Percentiles rank a stretch among this genome's conserved stretches.
phyloP scores from a whole-genome alignment of 192 early-diverging fungal species.

The Coemansia reversa region DNA sequence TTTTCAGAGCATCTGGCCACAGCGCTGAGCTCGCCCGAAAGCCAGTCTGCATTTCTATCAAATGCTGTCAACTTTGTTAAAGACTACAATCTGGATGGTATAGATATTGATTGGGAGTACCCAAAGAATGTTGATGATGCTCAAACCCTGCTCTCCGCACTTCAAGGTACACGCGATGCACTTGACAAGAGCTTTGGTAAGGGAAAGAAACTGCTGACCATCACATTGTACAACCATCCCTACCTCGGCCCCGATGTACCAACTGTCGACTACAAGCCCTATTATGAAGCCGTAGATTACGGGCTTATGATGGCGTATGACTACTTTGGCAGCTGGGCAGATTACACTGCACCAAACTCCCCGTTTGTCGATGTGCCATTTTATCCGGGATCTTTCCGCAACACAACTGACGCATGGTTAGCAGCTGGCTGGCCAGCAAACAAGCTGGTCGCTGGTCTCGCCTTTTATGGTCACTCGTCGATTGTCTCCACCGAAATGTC shows the following conservation, averaged over 20 bases:
- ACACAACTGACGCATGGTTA: slow-evolving; percentile 59
- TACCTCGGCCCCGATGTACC: slow-evolving; percentile 59
- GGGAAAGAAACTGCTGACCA: slow-evolving; percentile 60
- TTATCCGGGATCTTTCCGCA: slow-evolving; percentile 52
- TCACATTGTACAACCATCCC: slow-evolving; percentile 66
- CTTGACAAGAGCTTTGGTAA: slow-evolving; percentile 56
- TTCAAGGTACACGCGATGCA: slow-evolving; percentile 59
- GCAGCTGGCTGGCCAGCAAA: slow-evolving; percentile 60
- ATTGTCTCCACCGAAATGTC: slow-evolving; percentile 39
- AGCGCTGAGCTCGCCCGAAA: slow-evolving; percentile 58
- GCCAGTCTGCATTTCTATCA: slow-evolving; percentile 55
- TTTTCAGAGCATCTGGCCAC: slow-evolving; percentile 61
- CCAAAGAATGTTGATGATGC: slow-evolving; percentile 59
- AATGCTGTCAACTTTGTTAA: slow-evolving; percentile 58
- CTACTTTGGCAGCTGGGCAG: slow-evolving; percentile 66
- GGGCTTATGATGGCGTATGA: slow-evolving; percentile 75
- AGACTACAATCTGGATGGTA: slow-evolving; percentile 65
- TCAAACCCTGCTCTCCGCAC: slow-evolving; percentile 58
- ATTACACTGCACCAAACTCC: slow-evolving; percentile 54
- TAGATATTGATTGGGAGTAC: slow-evolving; percentile 81
- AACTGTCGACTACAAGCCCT: slow-evolving; percentile 60
- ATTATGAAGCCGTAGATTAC: slow-evolving; percentile 62
- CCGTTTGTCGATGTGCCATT: slow-evolving; percentile 50
- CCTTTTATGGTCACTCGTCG: slow-evolving; percentile 65
- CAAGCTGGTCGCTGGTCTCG: slow-evolving; percentile 66